phyloP scores from a whole-genome alignment of 257 asterid species.

The Cruciata laevipes region DNA sequence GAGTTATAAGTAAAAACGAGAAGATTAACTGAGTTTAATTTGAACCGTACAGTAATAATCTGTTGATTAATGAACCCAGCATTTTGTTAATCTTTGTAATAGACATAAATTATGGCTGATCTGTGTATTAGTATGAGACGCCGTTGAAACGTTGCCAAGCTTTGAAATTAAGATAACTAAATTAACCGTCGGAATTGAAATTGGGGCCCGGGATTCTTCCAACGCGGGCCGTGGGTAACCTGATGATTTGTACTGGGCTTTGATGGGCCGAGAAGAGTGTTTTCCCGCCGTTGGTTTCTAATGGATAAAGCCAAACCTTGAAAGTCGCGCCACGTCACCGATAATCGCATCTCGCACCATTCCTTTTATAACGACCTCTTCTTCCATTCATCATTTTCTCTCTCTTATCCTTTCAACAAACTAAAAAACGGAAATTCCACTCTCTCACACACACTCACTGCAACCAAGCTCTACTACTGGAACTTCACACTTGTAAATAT shows the following conservation, averaged over 20 bases:
- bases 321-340: slow-evolving; percentile 22
- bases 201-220: neutral
- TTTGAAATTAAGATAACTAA: neutral
- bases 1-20: neutral
- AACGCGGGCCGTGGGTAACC: neutral
- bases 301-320: slow-evolving; percentile 8
- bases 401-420: slow-evolving; percentile 12
- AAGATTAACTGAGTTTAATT: too few species aligned
- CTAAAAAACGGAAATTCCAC: neutral
- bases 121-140: neutral
- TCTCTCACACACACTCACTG: neutral
- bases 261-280: neutral
- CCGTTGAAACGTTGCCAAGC: slow-evolving; percentile 13
- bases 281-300: neutral
- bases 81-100: slow-evolving; percentile 24
- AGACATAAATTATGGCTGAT: neutral
- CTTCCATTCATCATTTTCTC: slow-evolving; percentile 27
- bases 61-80: slow-evolving; percentile 44
- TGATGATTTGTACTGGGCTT: neutral
- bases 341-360: slow-evolving; percentile 12
- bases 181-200: neutral
- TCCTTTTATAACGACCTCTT: slow-evolving; percentile 21
- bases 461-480: neutral
- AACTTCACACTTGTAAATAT: neutral
- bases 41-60: slow-evolving; percentile 38